Base-by-base conservation (phyloP, 768 basidiomycete genomes). In the Termitomyces sp. region DNA sequence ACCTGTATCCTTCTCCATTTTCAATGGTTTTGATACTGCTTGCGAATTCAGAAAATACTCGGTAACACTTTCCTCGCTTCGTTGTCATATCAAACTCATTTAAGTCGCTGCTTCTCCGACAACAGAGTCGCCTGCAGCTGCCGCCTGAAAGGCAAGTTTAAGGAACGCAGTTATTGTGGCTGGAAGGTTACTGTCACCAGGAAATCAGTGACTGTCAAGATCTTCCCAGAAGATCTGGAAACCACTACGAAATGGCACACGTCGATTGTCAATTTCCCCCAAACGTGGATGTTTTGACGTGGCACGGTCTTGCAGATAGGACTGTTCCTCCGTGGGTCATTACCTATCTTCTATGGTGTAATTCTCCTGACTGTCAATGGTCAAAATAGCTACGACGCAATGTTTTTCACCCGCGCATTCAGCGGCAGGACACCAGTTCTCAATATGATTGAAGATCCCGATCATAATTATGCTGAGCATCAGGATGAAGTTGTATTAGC, bases 381-480 rank as follows among this genome's bases (percentile, higher is more conserved):
- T n/a, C 49, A 46, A 40, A 38, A 28, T 46, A 92, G 90, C 49
- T 89, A 86, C 68, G 91, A 93, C 68, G 89, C 86, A 0, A 59
- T 86, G 63, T 86, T 92, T 45, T 92, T 91, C 60, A 82, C 87
- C 1, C 78, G 81, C 16, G 84, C 83, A 1, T 77, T 90, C 50
- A 81, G 86, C 35, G 67, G 72, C 36, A 80, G 89, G 59, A 66
- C 66, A 15, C 83, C 86, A 22, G 92, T 78, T 18, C 75, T 93
- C 28, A 81, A 87, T 68, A 75, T 89, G 28, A 74, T 91, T 42
- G 92, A 93, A 70, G 82, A 81, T 48, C 89, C 87, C 8, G 90
- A 92, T 74, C 92, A 93, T 69, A 93, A 92, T 72, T 89, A 87
- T 66, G 85, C 84, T 24, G 85, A 87, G 24, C 81, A 82, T 58